Evolutionary conservation across 495 filamentous ascomycete genomes (phyloP), one percentile per base, ranked within the genome.

Genomic region (Aspergillus sparsus): DNA sequence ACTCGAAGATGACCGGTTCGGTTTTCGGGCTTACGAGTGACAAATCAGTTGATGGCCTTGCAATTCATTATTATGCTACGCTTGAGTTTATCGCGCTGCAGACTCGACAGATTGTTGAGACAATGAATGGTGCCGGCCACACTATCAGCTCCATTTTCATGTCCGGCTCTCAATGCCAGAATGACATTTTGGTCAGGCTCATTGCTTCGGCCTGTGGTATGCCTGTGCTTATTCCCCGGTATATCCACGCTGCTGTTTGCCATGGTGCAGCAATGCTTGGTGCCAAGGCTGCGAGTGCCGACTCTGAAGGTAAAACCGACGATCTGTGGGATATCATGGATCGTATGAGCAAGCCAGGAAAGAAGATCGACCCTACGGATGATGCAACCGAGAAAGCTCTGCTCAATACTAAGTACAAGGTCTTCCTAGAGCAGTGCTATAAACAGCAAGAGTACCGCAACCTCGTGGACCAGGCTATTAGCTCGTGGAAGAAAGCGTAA

Each of bases 41-140:
- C 71, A 90, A 88, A 60, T 87, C 85, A 66, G 82, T 94, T 32
- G 90, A 97, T 66, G 86, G 89, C 44, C 83, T 98, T 34, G 92
- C 93, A 5, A 77, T 96, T 12, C 86, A 93, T 70, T 98, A 98
- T 76, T 97, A 97, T 65, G 88, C 82, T 18, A 91, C 92, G 0
- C 89, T 98, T 82, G 94, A 98, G 74, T 98, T 97, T 73, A 97
- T 98, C 64, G 93, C 93, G 6, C 80, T 97, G 67, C 94, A 98
- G 74, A 98, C 94, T 2, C 85, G 89, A 44, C 94, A 98, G 69
- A 98, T 98, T 67, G 83, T 98, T 60, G 89, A 95, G 66, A 83
- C 89, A 5, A 95, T 98, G 89, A 98, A 97, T 76, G 72, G 80
- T 12, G 76, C 87, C 12, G 93, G 93, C 35, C 94, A 98, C 71